These are phyloP conservation scores for Byssochlamys sp. DNA, from an alignment of 2,329 filamentous ascomycete species.

Conservation along the genomic window DNA sequence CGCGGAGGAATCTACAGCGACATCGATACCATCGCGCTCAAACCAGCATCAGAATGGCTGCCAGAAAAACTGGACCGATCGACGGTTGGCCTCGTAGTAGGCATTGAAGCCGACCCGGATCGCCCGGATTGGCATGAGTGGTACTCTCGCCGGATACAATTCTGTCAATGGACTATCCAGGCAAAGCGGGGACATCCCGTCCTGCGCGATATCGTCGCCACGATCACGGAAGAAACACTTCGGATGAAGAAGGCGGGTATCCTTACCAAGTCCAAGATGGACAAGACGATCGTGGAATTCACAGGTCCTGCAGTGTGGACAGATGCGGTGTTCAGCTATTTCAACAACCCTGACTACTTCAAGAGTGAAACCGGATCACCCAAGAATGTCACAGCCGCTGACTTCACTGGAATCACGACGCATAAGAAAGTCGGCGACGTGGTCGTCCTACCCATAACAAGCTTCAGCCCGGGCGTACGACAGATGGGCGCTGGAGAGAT, in stretches of 20 bases:
- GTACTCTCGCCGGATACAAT: conserved; percentile 94
- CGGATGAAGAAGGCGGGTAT: conserved; percentile 58
- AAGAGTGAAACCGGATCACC: conserved; percentile 58
- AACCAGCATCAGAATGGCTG: conserved; percentile 78
- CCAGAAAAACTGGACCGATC: conserved; percentile 66
- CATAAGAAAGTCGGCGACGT: conserved; percentile 88
- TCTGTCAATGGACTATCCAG: conserved; percentile 99
- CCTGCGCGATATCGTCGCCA: conserved; percentile 73
- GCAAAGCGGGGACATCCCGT: conserved; percentile 88
- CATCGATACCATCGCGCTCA: conserved; percentile 81
- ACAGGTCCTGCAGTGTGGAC: conserved; percentile 94
- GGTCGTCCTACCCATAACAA: conserved; percentile 86
- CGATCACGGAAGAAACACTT: conserved; percentile 75
- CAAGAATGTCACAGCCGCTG: conserved; percentile 68
- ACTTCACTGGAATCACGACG: conserved; percentile 78
- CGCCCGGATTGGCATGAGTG: conserved; percentile 84
- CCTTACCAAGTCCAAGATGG: conserved; percentile 51
- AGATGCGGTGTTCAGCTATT: conserved; percentile 79
- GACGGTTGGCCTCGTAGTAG: conserved; percentile 75
- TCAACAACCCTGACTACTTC: conserved; percentile 85
- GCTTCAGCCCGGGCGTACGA: conserved; percentile 86
- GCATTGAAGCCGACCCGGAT: conserved; percentile 93
- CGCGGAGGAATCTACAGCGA: conserved; percentile 78
- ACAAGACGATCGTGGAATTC: conserved; percentile 79
- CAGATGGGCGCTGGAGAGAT: conserved; percentile 85